These are phyloP conservation scores for Isoetes engelmannii DNA, from an alignment of 83 land plant genomes.

Conservation along the genomic window DNA sequence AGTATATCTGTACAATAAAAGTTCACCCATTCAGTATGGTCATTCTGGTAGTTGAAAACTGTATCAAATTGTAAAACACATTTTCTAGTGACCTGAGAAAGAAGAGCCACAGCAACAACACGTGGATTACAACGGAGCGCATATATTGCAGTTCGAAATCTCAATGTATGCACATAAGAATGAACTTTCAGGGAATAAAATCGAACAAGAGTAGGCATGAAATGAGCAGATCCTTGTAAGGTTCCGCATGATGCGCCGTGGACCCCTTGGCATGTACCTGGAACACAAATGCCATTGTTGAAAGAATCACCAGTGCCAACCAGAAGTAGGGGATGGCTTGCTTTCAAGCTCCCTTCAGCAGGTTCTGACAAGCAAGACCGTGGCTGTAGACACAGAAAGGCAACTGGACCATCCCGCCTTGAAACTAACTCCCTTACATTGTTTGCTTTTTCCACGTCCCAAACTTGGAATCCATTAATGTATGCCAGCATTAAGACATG, in stretches of 20 bases:
- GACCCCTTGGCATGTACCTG: conserved; percentile 24
- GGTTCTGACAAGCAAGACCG: conserved; percentile 35
- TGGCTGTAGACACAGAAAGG: conserved; percentile 71
- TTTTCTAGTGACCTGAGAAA: conserved; percentile 48
- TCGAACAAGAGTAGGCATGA: conserved; percentile 56
- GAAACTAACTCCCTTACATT: conserved; percentile 69
- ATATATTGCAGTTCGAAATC: conserved; percentile 66
- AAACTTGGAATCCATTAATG: conserved; percentile 81
- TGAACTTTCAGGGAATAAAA: conserved; percentile 72
- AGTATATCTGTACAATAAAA: conserved; percentile 61
- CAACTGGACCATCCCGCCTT: conserved; percentile 83
- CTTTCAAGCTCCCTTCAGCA: conserved; percentile 44
- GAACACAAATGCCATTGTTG: conserved; percentile 18
- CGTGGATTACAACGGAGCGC: conserved; percentile 74
- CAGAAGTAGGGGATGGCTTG: conserved; percentile 53
- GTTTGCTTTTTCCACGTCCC: conserved; percentile 81
- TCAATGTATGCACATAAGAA: conserved; percentile 58
- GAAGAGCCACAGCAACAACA: conserved; percentile 62
- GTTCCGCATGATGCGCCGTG: conserved; percentile 26
- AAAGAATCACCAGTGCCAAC: conserved; percentile 50
- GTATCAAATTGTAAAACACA: background rate
- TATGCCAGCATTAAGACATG: conserved; percentile 69
- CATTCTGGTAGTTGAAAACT: background rate
- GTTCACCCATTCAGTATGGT: background rate
- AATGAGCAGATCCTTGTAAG: conserved; percentile 24